Percentiles rank a stretch among this genome's conserved stretches.
Conservation (phyloP, 2,329 filamentous ascomycete genomes). For the Proliferodiscus dingleyae region DNA sequence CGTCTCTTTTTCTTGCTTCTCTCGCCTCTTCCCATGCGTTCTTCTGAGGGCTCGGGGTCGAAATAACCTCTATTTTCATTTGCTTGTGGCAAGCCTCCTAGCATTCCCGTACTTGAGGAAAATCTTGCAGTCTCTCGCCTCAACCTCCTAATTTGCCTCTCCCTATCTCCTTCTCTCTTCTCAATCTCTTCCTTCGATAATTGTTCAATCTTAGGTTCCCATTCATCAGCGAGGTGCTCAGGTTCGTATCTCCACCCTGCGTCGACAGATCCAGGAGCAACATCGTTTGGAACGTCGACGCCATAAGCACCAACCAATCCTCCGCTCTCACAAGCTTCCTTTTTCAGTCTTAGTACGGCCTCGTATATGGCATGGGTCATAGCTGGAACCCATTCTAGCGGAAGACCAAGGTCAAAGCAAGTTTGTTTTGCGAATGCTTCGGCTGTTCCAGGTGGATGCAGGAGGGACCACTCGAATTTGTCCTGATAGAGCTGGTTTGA, state of each 20-base stretch:
- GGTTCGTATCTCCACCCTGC: conserved; percentile 96
- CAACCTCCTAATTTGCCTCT: conserved; percentile 81
- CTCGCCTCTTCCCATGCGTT: conserved; percentile 87
- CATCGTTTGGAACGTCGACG: conserved; percentile 80
- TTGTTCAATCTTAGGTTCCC: conserved; percentile 76
- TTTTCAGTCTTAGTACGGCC: conserved; percentile 85
- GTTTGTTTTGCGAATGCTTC: conserved; percentile 91
- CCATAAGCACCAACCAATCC: conserved; percentile 73
- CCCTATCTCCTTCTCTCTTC: conserved; percentile 89
- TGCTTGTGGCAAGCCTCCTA: conserved; percentile 64
- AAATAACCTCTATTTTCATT: conserved; percentile 40
- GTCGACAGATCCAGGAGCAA: conserved; percentile 65
- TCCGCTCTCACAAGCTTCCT: conserved; percentile 90
- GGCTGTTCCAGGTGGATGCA: conserved; percentile 86
- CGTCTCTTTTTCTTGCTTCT: conserved; percentile 92
- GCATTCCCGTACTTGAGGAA: conserved; percentile 77
- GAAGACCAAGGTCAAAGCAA: conserved; percentile 83
- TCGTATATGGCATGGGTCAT: conserved; percentile 98
- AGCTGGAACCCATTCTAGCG: conserved; percentile 88
- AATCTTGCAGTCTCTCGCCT: conserved; percentile 90
- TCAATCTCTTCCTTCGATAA: conserved; percentile 96
- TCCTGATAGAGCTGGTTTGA: conserved; percentile 90
- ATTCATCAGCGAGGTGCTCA: conserved; percentile 78
- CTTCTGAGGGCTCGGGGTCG: conserved; percentile 54
- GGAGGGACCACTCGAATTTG: conserved; percentile 95